Evolutionary conservation across 2,329 filamentous ascomycete species (phyloP), one percentile per base, ranked within the genome.

Genomic region (Pseudogymnoascus sp.): DNA sequence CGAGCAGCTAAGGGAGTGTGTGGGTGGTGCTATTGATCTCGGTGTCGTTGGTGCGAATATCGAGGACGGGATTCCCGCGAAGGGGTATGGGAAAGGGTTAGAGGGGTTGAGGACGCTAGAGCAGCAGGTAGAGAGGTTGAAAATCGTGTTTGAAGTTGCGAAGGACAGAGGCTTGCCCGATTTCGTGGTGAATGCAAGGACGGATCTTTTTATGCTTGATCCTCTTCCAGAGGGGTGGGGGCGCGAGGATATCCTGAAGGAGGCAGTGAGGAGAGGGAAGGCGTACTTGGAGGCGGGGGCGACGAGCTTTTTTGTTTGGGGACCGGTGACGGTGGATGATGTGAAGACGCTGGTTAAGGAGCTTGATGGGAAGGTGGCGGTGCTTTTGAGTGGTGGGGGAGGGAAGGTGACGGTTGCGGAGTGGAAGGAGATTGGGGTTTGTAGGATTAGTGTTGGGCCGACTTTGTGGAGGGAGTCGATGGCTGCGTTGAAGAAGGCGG

Each of bases 291-390:
- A 76, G 0, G 83, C 83, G 2, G 85, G 85, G 0, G 85, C 85
- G 0, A 81, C 79, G 11, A 85, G 81, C 0, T 78, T 85, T 0
- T 87, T 86, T 74, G 83, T 85, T 62, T 87, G 83, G 83, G 84
- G 84, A 13, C 71, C 77, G 13, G 73, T 84, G 11, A 75, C 75
- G 11, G 75, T 72, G 11, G 77, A 75, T 0, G 83, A 85, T 71
- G 77, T 84, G 2, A 71, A 75, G 70, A 72, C 69, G 45, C 69
- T 85, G 67, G 80, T 80, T 1, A 71, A 74, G 62, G 81, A 77
- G 54, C 77, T 86, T 54, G 77, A 75, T 2, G 83, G 83, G 0
- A 75, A 73, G 60, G 70, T 86, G 13, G 80, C 81, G 62, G 81
- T 85, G 10, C 79, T 79, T 65, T 69, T 80, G 66, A 74, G 75